A percentile compares a stretch with the other conserved stretches of the same genome.
phyloP scores from a whole-genome alignment of 192 early-diverging fungal genomes.

The Paraglomus occultum region DNA sequence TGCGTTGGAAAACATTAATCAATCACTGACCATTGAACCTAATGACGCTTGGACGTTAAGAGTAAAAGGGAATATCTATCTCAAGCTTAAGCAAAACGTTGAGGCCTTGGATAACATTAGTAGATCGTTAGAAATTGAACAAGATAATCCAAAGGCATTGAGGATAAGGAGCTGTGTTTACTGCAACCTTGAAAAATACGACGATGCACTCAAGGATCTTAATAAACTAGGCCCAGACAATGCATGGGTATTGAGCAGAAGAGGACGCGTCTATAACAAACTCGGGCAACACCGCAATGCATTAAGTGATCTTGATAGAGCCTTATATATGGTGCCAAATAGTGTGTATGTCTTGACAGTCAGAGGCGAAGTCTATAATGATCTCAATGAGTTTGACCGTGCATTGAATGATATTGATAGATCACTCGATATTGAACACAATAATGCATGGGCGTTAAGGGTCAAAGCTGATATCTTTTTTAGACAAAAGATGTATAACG shows the following conservation, averaged over 20 bases:
- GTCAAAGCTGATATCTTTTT: not conserved
- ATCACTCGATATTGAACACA: not conserved
- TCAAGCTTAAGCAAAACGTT: not conserved
- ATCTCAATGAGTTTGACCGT: not conserved
- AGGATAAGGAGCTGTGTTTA: slow-evolving; percentile 3
- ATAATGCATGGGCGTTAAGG: not conserved
- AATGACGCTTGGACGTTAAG: slow-evolving; percentile 15
- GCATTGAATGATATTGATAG: not conserved
- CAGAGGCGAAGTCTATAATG: slow-evolving; percentile 1
- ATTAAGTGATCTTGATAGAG: not conserved
- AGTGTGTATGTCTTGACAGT: not conserved
- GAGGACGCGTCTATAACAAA: not conserved
- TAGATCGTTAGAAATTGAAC: slow-evolving; percentile 11
- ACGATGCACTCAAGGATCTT: not conserved
- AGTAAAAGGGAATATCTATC: slow-evolving; percentile 3
- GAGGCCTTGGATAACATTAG: not conserved
- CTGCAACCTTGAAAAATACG: not conserved
- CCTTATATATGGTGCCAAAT: not conserved
- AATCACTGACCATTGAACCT: not conserved
- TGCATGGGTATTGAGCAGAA: not conserved
- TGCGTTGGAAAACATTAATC: slow-evolving; percentile 5
- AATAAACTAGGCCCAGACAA: not conserved
- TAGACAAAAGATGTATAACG: not conserved
- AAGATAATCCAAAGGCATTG: not conserved
- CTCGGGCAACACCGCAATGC: not conserved